Base-by-base conservation (phyloP, 257 asterid genomes). In the Gentiana dahurica region DNA sequence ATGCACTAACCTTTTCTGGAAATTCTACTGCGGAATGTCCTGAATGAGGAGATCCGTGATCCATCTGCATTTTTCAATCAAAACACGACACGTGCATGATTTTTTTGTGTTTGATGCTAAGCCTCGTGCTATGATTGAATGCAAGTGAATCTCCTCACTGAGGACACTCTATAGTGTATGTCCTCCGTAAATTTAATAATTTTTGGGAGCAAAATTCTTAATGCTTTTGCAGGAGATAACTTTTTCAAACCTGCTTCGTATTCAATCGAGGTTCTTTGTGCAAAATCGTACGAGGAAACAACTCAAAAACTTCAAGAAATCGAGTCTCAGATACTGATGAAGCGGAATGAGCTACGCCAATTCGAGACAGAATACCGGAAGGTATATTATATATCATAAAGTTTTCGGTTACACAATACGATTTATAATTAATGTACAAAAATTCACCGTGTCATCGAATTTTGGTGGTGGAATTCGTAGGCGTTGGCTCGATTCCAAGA, bases 401-500 rank as follows among this genome's bases (percentile, higher is more conserved):
- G 65, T 46, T 63, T 24, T 34, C 24, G 8, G 43, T 49, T 7
- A 34, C 58, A 12, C 39, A 47, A 12, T 49, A 45, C 24, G 13
- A 41, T 43, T 36, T 53, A 37, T 1, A 33, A 24, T 24, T 24
- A 24, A 24, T 24, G 15, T 60, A 32, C 41, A 37, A 43, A 50
- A 47, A 36, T 50, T 37, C 34, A 13, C 41, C 38, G 34, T 50
- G 24, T 24, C 60, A 58, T 54, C 10, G 46, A 36, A 24, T 24
- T 49, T 57, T 3, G 44, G 34, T 24, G 46, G 44, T 54, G 63
- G 35, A 63, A 49, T 57, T 66, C 78, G 15, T 85, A 91, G 97
- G 97, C 99, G 67, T 69, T 92, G 82, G 95, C 97, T 11, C 82
- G 94, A 66, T 92, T 85, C 68, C 99, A 92, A 78, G 99, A 92